Conservation (phyloP, 2,329 filamentous ascomycete species). For the Emmonsiellopsis sp. region DNA sequence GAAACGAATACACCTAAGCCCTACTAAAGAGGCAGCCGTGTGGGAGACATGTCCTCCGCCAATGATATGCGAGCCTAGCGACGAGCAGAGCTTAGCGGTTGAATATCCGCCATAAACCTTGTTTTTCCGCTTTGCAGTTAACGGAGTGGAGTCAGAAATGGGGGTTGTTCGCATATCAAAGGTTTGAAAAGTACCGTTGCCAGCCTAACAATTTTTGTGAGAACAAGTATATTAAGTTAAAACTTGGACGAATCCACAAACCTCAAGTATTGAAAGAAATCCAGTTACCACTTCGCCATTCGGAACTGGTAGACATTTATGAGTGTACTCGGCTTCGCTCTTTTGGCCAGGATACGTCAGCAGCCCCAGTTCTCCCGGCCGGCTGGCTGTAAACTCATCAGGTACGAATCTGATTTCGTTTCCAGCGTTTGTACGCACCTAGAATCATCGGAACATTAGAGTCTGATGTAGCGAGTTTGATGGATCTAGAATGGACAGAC, state of each 20-base stretch:
- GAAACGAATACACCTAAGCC: background rate
- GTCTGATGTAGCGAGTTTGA: no score
- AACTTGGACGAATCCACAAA: background rate
- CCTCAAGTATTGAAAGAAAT: conserved; percentile 1
- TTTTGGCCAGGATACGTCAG: no score
- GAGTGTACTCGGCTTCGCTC: background rate
- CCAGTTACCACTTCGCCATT: conserved; percentile 1
- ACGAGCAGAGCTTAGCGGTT: background rate
- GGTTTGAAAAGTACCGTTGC: background rate
- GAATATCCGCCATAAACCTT: background rate
- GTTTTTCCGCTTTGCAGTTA: background rate
- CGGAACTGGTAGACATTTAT: background rate
- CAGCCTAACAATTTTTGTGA: background rate
- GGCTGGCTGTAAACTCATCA: background rate
- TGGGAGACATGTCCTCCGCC: background rate
- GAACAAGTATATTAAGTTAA: background rate
- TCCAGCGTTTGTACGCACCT: conserved; percentile 2
- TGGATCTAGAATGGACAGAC: no score
- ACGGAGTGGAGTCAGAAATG: background rate
- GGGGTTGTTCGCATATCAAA: conserved; percentile 2
- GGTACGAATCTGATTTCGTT: background rate
- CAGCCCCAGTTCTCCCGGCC: no score
- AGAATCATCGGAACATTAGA: background rate
- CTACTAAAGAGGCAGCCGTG: background rate
- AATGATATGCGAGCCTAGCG: background rate